Percentiles rank a stretch among this genome's conserved stretches.
Conservation (phyloP, 805 yeast genomes). For the Candida broadrunensis region DNA sequence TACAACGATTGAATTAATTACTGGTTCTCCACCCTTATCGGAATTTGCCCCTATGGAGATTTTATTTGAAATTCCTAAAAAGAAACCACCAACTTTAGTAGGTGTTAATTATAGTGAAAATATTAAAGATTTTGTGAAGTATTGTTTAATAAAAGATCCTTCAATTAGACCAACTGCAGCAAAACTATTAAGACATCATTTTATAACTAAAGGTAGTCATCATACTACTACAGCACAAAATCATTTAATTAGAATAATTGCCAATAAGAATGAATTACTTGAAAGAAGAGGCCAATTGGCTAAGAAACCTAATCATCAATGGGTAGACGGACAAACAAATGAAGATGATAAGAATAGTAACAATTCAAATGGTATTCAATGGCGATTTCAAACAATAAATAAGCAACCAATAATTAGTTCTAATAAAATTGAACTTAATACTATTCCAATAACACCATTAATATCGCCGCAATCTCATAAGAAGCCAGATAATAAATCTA, state of each 20-base stretch:
- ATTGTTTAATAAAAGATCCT: constrained; percentile 70
- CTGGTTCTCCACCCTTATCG: constrained; percentile 79
- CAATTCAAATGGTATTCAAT: not conserved
- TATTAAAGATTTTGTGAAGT: constrained; percentile 63
- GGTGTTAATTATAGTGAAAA: constrained; percentile 43
- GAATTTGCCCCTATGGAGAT: constrained; percentile 76
- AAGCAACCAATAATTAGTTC: not conserved
- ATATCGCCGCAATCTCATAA: too few relatives aligned
- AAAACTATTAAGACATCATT: constrained; percentile 51
- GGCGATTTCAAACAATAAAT: not conserved
- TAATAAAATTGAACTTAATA: too few relatives aligned
- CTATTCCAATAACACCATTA: too few relatives aligned
- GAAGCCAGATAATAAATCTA: too few relatives aligned
- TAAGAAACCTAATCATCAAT: constrained; percentile 4
- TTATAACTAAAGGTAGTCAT: constrained; percentile 40
- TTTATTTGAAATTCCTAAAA: constrained; percentile 63
- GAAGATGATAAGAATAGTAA: not conserved
- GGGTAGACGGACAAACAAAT: not conserved
- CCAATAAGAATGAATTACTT: constrained; percentile 33
- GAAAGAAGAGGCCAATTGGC: constrained; percentile 18
- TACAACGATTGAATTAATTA: constrained; percentile 79
- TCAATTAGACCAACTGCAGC: constrained; percentile 58
- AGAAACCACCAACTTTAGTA: constrained; percentile 57
- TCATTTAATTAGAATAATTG: constrained; percentile 34
- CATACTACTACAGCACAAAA: constrained; percentile 13